Evolutionary conservation across 306 rosid species (phyloP).

Genomic region (Trifolium pratense): DNA sequence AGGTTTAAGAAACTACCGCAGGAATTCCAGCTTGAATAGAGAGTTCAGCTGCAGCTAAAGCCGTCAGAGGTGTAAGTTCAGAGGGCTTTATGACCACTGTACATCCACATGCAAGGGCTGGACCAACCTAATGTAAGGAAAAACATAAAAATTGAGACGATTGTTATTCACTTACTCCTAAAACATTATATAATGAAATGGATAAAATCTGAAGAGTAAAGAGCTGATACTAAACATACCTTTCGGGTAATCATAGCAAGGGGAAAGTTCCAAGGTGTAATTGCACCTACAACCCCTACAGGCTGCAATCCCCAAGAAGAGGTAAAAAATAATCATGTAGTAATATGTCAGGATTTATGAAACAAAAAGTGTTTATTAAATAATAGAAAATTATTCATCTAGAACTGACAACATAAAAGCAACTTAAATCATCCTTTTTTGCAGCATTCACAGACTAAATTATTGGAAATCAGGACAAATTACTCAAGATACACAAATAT

Average conservation of each 20-base stretch:
- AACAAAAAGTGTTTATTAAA: constrained; percentile 11
- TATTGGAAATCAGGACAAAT: constrained; percentile 15
- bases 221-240: constrained; percentile 51
- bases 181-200: constrained; percentile 32
- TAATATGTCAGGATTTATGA: constrained; percentile 23
- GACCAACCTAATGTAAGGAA: constrained; percentile 79
- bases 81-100: constrained; percentile 95
- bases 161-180: constrained; percentile 14
- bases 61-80: constrained; percentile 95
- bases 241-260: constrained; percentile 97
- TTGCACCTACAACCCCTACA: constrained; percentile 95
- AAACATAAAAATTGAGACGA: constrained; percentile 29
- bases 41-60: constrained; percentile 97
- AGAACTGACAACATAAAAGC: constrained; percentile 23
- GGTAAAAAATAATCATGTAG: not conserved
- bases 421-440: constrained; percentile 8
- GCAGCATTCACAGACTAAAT: not conserved
- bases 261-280: constrained; percentile 98
- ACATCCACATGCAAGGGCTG: constrained; percentile 99
- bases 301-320: constrained; percentile 65
- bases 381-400: constrained; percentile 28
- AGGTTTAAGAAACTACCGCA: constrained; percentile 56
- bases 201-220: constrained; percentile 31
- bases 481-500: not conserved
- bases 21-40: constrained; percentile 97